Evolutionary conservation across 2,329 filamentous ascomycete genomes (phyloP).

Genomic region (Colletotrichum endophyticum): DNA sequence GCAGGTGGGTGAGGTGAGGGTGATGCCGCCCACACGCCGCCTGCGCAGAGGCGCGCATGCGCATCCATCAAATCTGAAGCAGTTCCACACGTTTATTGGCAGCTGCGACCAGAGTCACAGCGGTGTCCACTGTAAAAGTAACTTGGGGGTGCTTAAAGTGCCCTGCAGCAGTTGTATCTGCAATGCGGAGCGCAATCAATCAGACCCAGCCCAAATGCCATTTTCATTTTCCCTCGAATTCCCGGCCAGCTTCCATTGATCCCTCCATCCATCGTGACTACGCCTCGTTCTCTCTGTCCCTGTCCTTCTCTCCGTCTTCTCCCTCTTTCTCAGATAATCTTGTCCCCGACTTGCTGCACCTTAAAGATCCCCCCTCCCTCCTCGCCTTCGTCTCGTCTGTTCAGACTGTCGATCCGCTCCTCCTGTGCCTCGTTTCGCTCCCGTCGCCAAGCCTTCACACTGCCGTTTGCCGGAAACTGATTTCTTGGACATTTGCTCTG

Average conservation of each 20-base stretch:
- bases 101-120: neutral
- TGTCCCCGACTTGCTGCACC: neutral
- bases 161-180: neutral
- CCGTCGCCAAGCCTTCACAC: conserved; percentile 4
- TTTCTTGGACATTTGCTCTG: neutral
- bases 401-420: conserved; percentile 3
- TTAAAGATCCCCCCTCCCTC: neutral
- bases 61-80: neutral
- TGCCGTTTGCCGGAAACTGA: conserved; percentile 4
- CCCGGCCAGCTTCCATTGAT: neutral
- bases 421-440: neutral
- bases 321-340: neutral
- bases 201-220: neutral
- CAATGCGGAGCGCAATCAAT: neutral
- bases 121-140: neutral
- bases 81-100: neutral
- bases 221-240: neutral
- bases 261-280: conserved; percentile 12
- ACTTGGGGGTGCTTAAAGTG: neutral
- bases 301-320: neutral
- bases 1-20: neutral
- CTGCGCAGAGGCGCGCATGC: neutral
- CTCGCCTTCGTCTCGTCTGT: neutral
- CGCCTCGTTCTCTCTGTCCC: neutral
- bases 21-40: neutral